phyloP scores from a whole-genome alignment of 495 filamentous ascomycete genomes.

The Niebla homalea region DNA sequence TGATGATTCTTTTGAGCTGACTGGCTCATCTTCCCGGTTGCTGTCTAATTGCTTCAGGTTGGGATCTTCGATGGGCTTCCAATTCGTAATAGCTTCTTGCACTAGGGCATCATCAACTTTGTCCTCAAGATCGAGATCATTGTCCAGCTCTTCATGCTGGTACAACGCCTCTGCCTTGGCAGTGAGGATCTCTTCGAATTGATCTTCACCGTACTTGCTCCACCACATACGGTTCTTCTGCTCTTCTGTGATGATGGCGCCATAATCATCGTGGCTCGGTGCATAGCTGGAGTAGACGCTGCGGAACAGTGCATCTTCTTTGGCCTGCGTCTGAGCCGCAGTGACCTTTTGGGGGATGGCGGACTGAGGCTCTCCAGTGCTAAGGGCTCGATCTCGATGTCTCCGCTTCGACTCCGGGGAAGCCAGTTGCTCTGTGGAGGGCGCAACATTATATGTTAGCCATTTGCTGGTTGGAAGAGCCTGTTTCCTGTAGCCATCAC shows the following conservation, averaged over 20 bases:
- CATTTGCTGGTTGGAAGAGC: constrained; percentile 48
- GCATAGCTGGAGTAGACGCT: constrained; percentile 83
- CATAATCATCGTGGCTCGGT: constrained; percentile 66
- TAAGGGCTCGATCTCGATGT: constrained; percentile 58
- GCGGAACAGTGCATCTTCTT: constrained; percentile 62
- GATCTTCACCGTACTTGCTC: constrained; percentile 56
- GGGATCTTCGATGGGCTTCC: constrained; percentile 29
- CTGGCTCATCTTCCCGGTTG: constrained; percentile 32
- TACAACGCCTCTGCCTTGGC: constrained; percentile 18
- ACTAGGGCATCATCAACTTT: constrained; percentile 34
- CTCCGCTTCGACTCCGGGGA: constrained; percentile 49
- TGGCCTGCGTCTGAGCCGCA: constrained; percentile 41
- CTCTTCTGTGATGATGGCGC: constrained; percentile 56
- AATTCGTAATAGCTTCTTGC: constrained; percentile 38
- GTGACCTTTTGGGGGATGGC: constrained; percentile 28
- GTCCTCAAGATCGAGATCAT: constrained; percentile 12
- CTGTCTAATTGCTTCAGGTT: constrained; percentile 30
- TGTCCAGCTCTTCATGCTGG: constrained; percentile 16
- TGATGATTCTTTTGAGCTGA: constrained; percentile 44
- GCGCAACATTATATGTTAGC: constrained; percentile 46
- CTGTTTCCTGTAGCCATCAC: constrained; percentile 43
- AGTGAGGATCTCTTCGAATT: constrained; percentile 38
- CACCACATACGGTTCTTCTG: constrained; percentile 75
- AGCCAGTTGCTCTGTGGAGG: constrained; percentile 20
- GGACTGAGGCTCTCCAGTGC: constrained; percentile 47